phyloP scores from a whole-genome alignment of 306 rosid genomes.

The Senna siamea region DNA sequence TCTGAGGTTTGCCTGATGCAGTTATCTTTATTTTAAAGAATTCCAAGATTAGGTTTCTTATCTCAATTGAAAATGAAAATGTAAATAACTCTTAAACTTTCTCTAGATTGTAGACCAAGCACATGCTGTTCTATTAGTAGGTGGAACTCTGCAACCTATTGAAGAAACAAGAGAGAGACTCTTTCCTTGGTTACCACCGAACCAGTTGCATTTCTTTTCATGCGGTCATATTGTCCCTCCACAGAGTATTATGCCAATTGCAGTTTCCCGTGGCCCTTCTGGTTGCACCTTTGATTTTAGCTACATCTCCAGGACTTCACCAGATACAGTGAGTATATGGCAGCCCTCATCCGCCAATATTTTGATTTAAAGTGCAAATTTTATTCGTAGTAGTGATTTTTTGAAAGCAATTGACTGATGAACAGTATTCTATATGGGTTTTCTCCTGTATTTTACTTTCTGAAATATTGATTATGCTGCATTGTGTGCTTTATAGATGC shows the following conservation, averaged over 20 bases:
- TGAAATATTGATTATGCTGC: conserved; percentile 33
- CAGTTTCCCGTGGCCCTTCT: conserved; percentile 86
- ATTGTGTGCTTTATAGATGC: conserved; percentile 60
- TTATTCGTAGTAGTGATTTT: background rate
- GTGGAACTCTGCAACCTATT: conserved; percentile 92
- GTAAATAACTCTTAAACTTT: conserved; percentile 39
- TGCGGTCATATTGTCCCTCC: conserved; percentile 89
- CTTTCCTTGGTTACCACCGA: conserved; percentile 71
- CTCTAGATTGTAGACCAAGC: conserved; percentile 81
- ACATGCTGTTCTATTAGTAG: conserved; percentile 87
- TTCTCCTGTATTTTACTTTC: background rate
- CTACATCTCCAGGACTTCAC: conserved; percentile 74
- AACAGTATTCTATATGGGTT: background rate
- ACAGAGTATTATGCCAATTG: conserved; percentile 82
- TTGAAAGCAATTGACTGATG: conserved; percentile 3
- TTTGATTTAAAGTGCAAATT: background rate
- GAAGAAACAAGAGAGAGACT: conserved; percentile 94
- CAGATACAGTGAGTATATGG: conserved; percentile 56
- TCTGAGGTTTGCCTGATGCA: conserved; percentile 70
- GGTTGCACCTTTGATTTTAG: conserved; percentile 86
- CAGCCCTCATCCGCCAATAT: conserved; percentile 25
- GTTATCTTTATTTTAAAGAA: conserved; percentile 29
- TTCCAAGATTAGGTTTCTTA: conserved; percentile 26
- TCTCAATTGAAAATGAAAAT: conserved; percentile 27
- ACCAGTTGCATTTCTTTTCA: conserved; percentile 80